phyloP scores from a whole-genome alignment of 352 stramenopile species.

The Globisporangium spinosum region DNA sequence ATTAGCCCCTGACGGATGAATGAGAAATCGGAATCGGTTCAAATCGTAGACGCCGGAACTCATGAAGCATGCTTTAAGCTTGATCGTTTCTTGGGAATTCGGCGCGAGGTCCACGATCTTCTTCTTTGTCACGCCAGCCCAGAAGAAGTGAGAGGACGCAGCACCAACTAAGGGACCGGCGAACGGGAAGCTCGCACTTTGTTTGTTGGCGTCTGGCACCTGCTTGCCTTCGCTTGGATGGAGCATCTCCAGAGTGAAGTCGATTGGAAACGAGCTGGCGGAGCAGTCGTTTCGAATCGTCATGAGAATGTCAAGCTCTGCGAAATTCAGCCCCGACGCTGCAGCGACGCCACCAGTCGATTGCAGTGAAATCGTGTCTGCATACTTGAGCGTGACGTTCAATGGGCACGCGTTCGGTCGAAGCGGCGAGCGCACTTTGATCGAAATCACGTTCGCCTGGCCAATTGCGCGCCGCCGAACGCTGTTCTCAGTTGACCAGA shows the following conservation, averaged over 20 bases:
- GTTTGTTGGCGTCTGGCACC: constrained; percentile 13
- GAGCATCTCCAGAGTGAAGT: constrained; percentile 79
- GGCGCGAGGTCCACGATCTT: constrained; percentile 48
- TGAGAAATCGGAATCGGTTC: constrained; percentile 71
- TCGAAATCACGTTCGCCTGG: constrained; percentile 57
- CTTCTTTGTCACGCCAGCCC: constrained; percentile 76
- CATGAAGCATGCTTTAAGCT: constrained; percentile 72
- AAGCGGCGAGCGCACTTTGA: constrained; percentile 51
- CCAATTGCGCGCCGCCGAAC: constrained; percentile 33
- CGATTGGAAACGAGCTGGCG: constrained; percentile 46
- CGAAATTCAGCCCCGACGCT: constrained; percentile 28
- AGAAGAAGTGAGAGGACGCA: constrained; percentile 71
- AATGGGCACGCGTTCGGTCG: constrained; percentile 54
- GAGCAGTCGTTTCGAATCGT: constrained; percentile 66
- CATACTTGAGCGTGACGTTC: constrained; percentile 50
- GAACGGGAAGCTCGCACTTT: constrained; percentile 11
- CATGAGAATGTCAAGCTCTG: constrained; percentile 70
- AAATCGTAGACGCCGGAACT: constrained; percentile 75
- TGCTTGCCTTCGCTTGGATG: constrained; percentile 64
- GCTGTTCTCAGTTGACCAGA: constrained; percentile 53
- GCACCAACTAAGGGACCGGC: constrained; percentile 8
- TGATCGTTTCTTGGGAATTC: constrained; percentile 39
- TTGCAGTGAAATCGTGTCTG: not conserved
- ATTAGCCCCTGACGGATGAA: constrained; percentile 23
- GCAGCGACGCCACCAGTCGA: constrained; percentile 7